Base-by-base conservation (phyloP, 805 yeast genomes). In the Monosporozyma siamensis region DNA sequence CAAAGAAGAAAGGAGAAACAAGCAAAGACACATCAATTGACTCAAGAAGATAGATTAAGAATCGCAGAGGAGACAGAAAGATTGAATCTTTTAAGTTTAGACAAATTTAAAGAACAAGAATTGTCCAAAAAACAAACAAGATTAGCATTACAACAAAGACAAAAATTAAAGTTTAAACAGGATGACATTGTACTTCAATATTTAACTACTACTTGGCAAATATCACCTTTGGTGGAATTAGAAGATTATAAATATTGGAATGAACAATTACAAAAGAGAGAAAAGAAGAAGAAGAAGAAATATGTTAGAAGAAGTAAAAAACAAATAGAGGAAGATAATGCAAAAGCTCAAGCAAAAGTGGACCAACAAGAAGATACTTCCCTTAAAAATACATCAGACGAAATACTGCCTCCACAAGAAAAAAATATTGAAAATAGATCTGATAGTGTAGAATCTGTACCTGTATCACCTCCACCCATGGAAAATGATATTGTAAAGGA, bases 61-160 rank as follows among this genome's bases (percentile, higher is more conserved):
- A 92, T 87, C 58, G 97, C 98, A 1, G 67, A 79, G 37, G 82
- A 80, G 51, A 92, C 97, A 0, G 98, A 92, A 62, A 71, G 74
- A 56, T 72, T 74, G 35, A 92, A 92, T 59, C 66, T 78, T 2
- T 67, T 76, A 22, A 82, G 96, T 3, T 67, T 92, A 49, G 78
- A 82, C 48, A 70, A 74, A 53, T 92, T 84, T 56, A 77, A 81
- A 52, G 94, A 89, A 53, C 90, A 85, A 56, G 98, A 92, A 58
- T 67, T 82, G 34, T 80, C 77, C 38, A 80, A 86, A 53, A 87
- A 86, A 58, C 80, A 81, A 58, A 74, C 74, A 42, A 90, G 89
- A 55, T 68, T 89, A 43, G 86, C 82, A 36, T 64, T 83, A 45
- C 76, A 84, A 59, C 69, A 77, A 45, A 81, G 81, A 55, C 77